These are phyloP conservation scores for Pythium aristosporum DNA, from an alignment of 352 stramenopile genomes.

Conservation along the genomic window DNA sequence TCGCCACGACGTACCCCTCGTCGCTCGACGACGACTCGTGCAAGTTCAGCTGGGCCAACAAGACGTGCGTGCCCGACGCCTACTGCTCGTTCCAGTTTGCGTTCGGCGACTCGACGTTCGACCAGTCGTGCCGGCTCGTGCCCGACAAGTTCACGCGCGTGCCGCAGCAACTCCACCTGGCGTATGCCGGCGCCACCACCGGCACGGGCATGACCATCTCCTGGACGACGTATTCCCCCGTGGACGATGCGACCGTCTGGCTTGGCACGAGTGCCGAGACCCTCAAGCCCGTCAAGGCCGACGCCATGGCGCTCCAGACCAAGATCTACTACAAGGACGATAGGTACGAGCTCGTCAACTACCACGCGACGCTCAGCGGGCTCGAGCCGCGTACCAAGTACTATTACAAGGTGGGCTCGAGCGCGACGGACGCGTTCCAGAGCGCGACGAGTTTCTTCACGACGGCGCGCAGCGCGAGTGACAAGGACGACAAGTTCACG, in stretches of 20 bases:
- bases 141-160: constrained; percentile 12
- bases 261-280: constrained; percentile 10
- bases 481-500: constrained; percentile 18
- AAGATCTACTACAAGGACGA: constrained; percentile 26
- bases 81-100: constrained; percentile 29
- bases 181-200: constrained; percentile 27
- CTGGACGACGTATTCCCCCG: constrained; percentile 26
- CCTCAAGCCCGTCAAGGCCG: constrained; percentile 2
- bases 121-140: constrained; percentile 26
- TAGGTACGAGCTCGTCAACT: constrained; percentile 40
- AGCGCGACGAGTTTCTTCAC: constrained; percentile 32
- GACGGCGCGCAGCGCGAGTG: constrained; percentile 32
- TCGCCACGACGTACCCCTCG: background rate
- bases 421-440: background rate
- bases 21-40: constrained; percentile 12
- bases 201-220: constrained; percentile 34
- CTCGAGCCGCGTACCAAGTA: constrained; percentile 39
- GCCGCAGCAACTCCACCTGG: constrained; percentile 35
- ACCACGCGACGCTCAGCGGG: constrained; percentile 39
- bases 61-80: constrained; percentile 11
- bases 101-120: constrained; percentile 26
- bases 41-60: constrained; percentile 10
- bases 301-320: constrained; percentile 4
- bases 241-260: constrained; percentile 25
- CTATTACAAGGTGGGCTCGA: constrained; percentile 33